Evolutionary conservation across 2,329 filamentous ascomycete genomes (phyloP).

Genomic region (Aureobasidium zeae): DNA sequence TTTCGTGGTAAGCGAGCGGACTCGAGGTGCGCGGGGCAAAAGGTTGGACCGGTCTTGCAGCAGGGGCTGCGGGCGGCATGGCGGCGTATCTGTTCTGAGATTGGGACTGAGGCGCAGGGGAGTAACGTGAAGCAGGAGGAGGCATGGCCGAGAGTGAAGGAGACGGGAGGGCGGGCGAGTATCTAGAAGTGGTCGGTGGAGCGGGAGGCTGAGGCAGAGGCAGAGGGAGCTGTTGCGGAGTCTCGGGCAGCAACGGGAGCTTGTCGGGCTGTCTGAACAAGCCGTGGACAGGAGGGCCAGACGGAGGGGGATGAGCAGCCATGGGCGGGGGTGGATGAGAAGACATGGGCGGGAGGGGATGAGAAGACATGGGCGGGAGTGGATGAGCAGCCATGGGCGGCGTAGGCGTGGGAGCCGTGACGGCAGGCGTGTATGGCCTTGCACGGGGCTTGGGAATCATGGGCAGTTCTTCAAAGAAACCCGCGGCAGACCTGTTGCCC

Average conservation of each 20-base stretch:
- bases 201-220: conserved; percentile 24
- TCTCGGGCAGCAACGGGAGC: conserved; percentile 30
- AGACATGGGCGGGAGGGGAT: conserved; percentile 19
- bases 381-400: conserved; percentile 16
- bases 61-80: conserved; percentile 30
- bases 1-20: conserved; percentile 44
- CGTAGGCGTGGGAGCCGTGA: conserved; percentile 5
- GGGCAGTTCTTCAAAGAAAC: conserved; percentile 43
- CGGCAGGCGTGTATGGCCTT: conserved; percentile 21
- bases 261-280: conserved; percentile 36
- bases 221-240: conserved; percentile 24
- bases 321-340: conserved; percentile 16
- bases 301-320: conserved; percentile 22
- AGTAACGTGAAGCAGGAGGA: conserved; percentile 46
- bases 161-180: conserved; percentile 24
- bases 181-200: conserved; percentile 23
- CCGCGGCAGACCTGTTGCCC: conserved; percentile 25
- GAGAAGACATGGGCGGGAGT: too few relatives aligned
- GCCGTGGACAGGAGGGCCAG: conserved; percentile 23
- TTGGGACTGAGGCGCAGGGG: conserved; percentile 42
- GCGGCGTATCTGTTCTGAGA: conserved; percentile 32
- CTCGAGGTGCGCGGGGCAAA: conserved; percentile 58
- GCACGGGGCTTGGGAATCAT: conserved; percentile 33
- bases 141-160: conserved; percentile 33
- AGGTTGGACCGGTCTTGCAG: conserved; percentile 32